phyloP scores from a whole-genome alignment of 2,329 filamentous ascomycete species.

The Phyllosticta ampelicida region DNA sequence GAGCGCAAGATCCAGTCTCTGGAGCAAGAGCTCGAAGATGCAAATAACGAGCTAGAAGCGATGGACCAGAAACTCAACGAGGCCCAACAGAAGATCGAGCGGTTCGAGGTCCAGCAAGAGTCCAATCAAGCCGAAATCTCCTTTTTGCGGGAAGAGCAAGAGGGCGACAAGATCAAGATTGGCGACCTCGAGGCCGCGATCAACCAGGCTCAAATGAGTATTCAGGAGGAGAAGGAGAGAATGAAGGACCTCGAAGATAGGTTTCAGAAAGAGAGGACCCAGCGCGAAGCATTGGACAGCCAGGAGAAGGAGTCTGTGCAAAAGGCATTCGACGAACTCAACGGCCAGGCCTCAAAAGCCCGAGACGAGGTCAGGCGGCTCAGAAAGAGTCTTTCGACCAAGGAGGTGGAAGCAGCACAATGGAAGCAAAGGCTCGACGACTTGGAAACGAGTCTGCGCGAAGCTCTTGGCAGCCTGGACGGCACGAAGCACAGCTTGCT shows the following conservation, averaged over 20 bases:
- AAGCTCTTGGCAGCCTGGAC: conserved; percentile 77
- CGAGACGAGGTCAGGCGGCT: conserved; percentile 80
- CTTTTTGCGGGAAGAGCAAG: conserved; percentile 93
- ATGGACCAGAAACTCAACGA: conserved; percentile 77
- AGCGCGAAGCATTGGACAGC: conserved; percentile 75
- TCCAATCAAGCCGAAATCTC: conserved; percentile 87
- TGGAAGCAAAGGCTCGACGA: conserved; percentile 89
- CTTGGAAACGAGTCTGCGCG: conserved; percentile 77
- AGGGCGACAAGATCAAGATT: conserved; percentile 95
- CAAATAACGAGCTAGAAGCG: conserved; percentile 76
- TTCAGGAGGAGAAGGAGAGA: conserved; percentile 77
- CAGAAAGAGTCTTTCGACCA: conserved; percentile 69
- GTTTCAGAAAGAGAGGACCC: conserved; percentile 69
- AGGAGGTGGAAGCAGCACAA: conserved; percentile 78
- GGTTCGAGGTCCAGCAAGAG: conserved; percentile 82
- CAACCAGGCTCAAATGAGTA: conserved; percentile 62
- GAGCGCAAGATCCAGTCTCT: conserved; percentile 68
- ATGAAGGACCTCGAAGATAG: conserved; percentile 44
- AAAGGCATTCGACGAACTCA: conserved; percentile 85
- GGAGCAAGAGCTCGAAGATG: conserved; percentile 70
- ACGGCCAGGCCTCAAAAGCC: conserved; percentile 65
- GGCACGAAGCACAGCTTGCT: conserved; percentile 78
- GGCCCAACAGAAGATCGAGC: conserved; percentile 75
- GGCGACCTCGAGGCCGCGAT: conserved; percentile 80
- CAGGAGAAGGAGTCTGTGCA: conserved; percentile 93